Evolutionary conservation across 495 filamentous ascomycete genomes (phyloP).

Genomic region (Echria macrotheca): DNA sequence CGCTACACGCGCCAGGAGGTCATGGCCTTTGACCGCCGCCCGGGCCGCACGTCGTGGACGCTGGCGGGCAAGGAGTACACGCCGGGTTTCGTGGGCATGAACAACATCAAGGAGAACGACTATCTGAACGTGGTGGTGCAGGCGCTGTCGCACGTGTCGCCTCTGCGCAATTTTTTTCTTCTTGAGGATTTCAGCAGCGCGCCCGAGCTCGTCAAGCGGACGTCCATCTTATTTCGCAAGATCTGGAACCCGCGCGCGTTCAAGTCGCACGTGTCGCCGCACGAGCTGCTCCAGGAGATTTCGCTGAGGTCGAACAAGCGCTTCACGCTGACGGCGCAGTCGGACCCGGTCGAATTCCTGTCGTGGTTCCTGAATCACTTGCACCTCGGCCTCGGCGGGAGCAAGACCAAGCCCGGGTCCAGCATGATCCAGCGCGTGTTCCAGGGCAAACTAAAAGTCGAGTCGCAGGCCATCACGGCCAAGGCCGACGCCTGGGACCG

Average conservation of each 20-base stretch:
- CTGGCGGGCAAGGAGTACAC: slow-evolving; percentile 76
- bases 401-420: slow-evolving; percentile 73
- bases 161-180: slow-evolving; percentile 89
- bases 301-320: slow-evolving; percentile 83
- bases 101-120: slow-evolving; percentile 99
- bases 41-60: slow-evolving; percentile 69
- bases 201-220: slow-evolving; percentile 63
- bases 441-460: slow-evolving; percentile 85
- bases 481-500: slow-evolving; percentile 83
- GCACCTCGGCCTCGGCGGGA: slow-evolving; percentile 85
- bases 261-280: slow-evolving; percentile 93
- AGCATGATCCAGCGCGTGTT: slow-evolving; percentile 87
- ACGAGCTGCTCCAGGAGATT: slow-evolving; percentile 94
- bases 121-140: slow-evolving; percentile 98
- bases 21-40: slow-evolving; percentile 69
- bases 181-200: slow-evolving; percentile 63
- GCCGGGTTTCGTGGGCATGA: slow-evolving; percentile 96
- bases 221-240: slow-evolving; percentile 88
- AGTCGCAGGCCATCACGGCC: slow-evolving; percentile 91
- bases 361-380: slow-evolving; percentile 97
- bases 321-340: slow-evolving; percentile 85
- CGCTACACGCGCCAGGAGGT: slow-evolving; percentile 74
- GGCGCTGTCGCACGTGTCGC: slow-evolving; percentile 80
- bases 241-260: slow-evolving; percentile 98
- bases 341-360: slow-evolving; percentile 92